Percentiles rank a stretch among this genome's conserved stretches.
phyloP scores from a whole-genome alignment of 106 monocot species.

The Acanthochlamys bracteata region DNA sequence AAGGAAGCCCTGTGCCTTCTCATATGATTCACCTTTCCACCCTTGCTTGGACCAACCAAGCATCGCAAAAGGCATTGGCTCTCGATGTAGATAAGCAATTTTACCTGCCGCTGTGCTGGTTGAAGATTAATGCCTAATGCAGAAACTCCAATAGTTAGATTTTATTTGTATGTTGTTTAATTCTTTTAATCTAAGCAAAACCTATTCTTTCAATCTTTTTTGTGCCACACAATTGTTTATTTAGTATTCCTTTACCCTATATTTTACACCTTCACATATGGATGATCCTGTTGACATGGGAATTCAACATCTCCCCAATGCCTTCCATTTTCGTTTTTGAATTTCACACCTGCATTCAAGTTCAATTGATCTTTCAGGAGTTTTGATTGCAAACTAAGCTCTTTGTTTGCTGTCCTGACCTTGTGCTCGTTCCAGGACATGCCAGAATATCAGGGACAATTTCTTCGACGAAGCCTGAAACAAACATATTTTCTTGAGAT shows the following conservation, averaged over 20 bases:
- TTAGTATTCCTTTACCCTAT: background rate
- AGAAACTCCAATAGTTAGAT: slow-evolving; percentile 6
- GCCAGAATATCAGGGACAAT: slow-evolving; percentile 23
- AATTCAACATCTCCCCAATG: slow-evolving; percentile 30
- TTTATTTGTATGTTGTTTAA: background rate
- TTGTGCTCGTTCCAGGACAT: slow-evolving; percentile 34
- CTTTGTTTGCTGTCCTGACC: slow-evolving; percentile 13
- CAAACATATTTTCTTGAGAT: background rate
- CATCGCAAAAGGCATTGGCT: background rate
- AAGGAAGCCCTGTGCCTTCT: background rate
- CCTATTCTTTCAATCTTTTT: background rate
- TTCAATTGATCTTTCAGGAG: slow-evolving; percentile 34
- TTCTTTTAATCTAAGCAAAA: slow-evolving; percentile 2
- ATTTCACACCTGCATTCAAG: slow-evolving; percentile 32
- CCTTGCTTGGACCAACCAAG: background rate
- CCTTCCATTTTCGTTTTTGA: slow-evolving; percentile 35
- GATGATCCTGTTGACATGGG: slow-evolving; percentile 12
- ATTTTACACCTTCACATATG: slow-evolving; percentile 9
- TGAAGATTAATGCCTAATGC: background rate
- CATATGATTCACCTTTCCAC: background rate
- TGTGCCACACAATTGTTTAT: background rate
- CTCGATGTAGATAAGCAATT: slow-evolving; percentile 13
- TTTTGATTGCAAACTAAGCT: slow-evolving; percentile 41
- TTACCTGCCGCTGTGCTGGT: slow-evolving; percentile 1
- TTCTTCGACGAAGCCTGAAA: slow-evolving; percentile 26